phyloP scores from a whole-genome alignment of 73 alveolate species.

The Paramecium sonneborni region DNA sequence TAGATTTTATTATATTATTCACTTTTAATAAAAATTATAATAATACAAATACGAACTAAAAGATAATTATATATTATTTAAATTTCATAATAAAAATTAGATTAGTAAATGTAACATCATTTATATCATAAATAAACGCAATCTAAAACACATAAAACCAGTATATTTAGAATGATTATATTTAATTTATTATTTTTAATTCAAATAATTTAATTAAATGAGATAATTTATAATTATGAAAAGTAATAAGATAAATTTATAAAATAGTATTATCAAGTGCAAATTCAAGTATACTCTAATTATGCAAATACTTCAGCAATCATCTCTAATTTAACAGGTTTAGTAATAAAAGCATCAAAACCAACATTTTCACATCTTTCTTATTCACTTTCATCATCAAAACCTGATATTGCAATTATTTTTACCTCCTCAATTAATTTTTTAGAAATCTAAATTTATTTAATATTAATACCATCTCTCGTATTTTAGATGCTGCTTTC shows the following conservation, averaged over 20 bases:
- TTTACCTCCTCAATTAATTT: not conserved
- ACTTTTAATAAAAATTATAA: not conserved
- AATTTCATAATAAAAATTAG: too few relatives aligned
- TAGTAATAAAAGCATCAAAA: slow-evolving; percentile 30
- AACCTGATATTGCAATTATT: slow-evolving; percentile 22
- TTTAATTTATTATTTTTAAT: too few relatives aligned
- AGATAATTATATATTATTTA: too few relatives aligned
- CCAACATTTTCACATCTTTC: slow-evolving; percentile 42
- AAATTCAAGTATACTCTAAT: not conserved
- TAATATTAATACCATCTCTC: not conserved
- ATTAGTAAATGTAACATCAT: too few relatives aligned
- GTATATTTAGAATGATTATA: too few relatives aligned
- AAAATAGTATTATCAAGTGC: not conserved
- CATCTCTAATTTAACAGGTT: slow-evolving; percentile 21
- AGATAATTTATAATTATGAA: too few relatives aligned
- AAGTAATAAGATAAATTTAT: not conserved
- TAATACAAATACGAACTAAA: too few relatives aligned
- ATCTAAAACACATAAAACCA: not conserved
- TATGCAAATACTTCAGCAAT: slow-evolving; percentile 51
- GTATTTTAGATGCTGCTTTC: slow-evolving; percentile 31
- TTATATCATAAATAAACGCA: not conserved
- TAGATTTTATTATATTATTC: not conserved
- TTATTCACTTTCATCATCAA: slow-evolving; percentile 51
- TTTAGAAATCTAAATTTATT: not conserved
- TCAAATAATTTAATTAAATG: too few relatives aligned